Evolutionary conservation across 2,329 filamentous ascomycete species (phyloP).

Genomic region (Aspergillus sergii): DNA sequence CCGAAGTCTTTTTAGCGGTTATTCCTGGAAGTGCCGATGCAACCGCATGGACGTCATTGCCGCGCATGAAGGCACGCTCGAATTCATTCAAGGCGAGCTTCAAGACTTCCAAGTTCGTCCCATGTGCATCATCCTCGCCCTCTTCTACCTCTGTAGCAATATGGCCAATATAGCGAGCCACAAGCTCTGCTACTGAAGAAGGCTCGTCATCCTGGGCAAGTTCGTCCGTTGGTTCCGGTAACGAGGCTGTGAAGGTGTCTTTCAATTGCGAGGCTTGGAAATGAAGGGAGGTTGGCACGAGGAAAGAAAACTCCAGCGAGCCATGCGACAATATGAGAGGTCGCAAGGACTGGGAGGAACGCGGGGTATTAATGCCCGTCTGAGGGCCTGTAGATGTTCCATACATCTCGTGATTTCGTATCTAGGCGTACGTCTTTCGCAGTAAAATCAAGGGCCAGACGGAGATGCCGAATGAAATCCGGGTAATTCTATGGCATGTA

Average conservation of each 20-base stretch:
- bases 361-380: conserved; percentile 95
- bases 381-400: conserved; percentile 78
- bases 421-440: conserved; percentile 10
- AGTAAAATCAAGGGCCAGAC: neutral
- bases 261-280: conserved; percentile 95
- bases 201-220: conserved; percentile 97
- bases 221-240: conserved; percentile 93
- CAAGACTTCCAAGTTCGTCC: conserved; percentile 88
- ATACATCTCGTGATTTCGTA: conserved; percentile 66
- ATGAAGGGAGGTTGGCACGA: conserved; percentile 92
- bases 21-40: conserved; percentile 87
- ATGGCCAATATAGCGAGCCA: conserved; percentile 90
- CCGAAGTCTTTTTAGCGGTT: conserved; percentile 85
- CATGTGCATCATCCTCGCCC: conserved; percentile 84
- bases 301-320: conserved; percentile 92
- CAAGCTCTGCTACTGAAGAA: conserved; percentile 90
- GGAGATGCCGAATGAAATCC: neutral
- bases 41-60: conserved; percentile 94
- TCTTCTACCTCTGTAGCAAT: conserved; percentile 87
- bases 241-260: conserved; percentile 80
- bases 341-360: conserved; percentile 88
- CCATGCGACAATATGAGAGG: conserved; percentile 90
- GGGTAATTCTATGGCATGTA: neutral
- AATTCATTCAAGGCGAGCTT: conserved; percentile 95
- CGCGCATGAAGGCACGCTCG: conserved; percentile 88